phyloP scores from a whole-genome alignment of 106 monocot species.

The Agapanthus africanus region DNA sequence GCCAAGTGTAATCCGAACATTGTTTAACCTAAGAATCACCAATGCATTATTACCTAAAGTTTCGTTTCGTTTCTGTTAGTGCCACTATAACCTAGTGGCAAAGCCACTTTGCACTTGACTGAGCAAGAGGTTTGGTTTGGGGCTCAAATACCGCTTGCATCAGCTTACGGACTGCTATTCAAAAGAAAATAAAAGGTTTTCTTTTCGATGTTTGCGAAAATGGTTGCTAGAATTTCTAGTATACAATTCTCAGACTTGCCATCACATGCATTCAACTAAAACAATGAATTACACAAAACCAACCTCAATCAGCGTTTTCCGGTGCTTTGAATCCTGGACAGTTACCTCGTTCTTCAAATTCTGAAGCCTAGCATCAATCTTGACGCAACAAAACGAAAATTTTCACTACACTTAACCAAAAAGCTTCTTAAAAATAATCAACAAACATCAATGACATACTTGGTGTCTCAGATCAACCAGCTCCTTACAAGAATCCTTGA shows the following conservation, averaged over 20 bases:
- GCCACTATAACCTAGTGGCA: too few relatives aligned
- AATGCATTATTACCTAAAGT: neutral
- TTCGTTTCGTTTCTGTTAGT: too few relatives aligned
- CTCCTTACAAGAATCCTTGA: slow-evolving; percentile 96
- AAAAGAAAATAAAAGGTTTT: too few relatives aligned
- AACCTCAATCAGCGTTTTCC: slow-evolving; percentile 86
- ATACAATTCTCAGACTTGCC: neutral
- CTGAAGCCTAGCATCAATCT: slow-evolving; percentile 87
- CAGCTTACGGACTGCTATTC: too few relatives aligned
- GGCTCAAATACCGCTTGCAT: too few relatives aligned
- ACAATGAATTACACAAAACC: slow-evolving; percentile 5
- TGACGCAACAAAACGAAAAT: slow-evolving; percentile 5
- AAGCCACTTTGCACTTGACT: too few relatives aligned
- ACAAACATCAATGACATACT: slow-evolving; percentile 20
- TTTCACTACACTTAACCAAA: too few relatives aligned
- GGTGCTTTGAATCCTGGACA: slow-evolving; percentile 74
- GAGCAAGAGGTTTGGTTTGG: too few relatives aligned
- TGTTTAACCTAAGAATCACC: neutral
- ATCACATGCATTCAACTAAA: neutral
- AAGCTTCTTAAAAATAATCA: too few relatives aligned
- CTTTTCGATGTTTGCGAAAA: neutral
- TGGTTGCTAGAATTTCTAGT: neutral
- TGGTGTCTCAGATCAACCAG: slow-evolving; percentile 77
- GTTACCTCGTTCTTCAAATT: slow-evolving; percentile 87
- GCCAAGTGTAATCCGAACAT: neutral